Base-by-base conservation (phyloP, 2,329 filamentous ascomycete species). In the Blumeriella jaapii region DNA sequence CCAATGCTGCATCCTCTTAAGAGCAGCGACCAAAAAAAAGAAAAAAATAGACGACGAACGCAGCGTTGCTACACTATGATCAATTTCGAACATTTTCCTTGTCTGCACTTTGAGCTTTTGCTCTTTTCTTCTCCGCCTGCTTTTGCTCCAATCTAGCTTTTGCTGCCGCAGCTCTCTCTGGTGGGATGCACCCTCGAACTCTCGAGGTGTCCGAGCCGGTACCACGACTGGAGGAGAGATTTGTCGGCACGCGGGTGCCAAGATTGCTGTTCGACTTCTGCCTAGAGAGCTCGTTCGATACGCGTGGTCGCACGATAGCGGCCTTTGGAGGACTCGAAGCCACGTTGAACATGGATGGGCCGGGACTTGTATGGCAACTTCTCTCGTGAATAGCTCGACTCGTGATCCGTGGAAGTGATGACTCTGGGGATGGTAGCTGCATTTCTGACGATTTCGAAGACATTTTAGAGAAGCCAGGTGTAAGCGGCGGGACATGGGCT, bases 81-180 rank as follows among this genome's bases (percentile, higher is more conserved):
- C 38, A 44, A 35, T n/a, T 28, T 28, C 15, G 36, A 14, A 48
- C 31, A 24, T 54, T 54, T 33, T 54, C 50, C 31, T 53, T 52
- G 11, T 46, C 38, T 6, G 20, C 33, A 5, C 34, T 41, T 27
- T 42, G 31, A 6, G 31, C 37, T 16, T 45, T 43, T 7, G 34
- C 27, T 28, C 38, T 47, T 28, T 34, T 50, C 40, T 55, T 55
- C 24, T 53, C 51, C 6, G 51, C 50, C 29, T 44, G 45, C 29
- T 54, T 56, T 34, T 47, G 43, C 31, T 55, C 50, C 6, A 57
- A 37, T 31, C 55, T 46, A 23, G 54, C 55, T 35, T 47, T 55
- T 7, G 55, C 55, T 20, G 55, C 55, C 18, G 54, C 55, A 25
- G 46, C 46, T 35, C 55, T 49, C 14, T 56, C 55, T 17, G 55